Percentiles rank a stretch among this genome's conserved stretches.
phyloP scores from a whole-genome alignment of 2,329 filamentous ascomycete genomes.

The Stagonosporopsis cucurbitacearum region DNA sequence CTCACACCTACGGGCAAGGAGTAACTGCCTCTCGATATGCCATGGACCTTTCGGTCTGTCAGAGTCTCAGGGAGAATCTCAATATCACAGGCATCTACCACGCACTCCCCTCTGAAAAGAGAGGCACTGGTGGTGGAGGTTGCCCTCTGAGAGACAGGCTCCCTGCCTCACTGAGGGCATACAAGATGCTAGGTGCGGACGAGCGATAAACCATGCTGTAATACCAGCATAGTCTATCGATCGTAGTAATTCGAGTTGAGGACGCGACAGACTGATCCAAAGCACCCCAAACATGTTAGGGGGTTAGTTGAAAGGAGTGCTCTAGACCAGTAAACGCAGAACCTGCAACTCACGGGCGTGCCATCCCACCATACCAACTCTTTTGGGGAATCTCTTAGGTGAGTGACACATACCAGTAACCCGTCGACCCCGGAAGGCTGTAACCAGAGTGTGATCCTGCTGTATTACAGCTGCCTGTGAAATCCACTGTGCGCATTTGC shows the following conservation, averaged over 20 bases:
- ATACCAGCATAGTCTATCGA: conserved; percentile 6
- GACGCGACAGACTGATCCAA: conserved; percentile 2
- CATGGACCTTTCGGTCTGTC: conserved; percentile 33
- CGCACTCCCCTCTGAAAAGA: conserved; percentile 28
- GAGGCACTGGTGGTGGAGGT: conserved; percentile 30
- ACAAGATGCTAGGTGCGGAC: conserved; percentile 12
- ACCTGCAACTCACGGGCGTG: conserved; percentile 19
- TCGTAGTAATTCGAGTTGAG: conserved; percentile 12
- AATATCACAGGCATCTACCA: conserved; percentile 37
- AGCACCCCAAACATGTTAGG: conserved; percentile 11
- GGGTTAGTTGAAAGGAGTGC: conserved; percentile 13
- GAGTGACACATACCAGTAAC: conserved; percentile 20
- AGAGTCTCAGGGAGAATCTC: conserved; percentile 21
- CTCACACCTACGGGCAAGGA: conserved; percentile 14
- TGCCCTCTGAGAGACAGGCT: conserved; percentile 29
- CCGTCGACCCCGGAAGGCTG: conserved; percentile 6
- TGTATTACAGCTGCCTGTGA: conserved; percentile 2
- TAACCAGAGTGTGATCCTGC: conserved; percentile 1
- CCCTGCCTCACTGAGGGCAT: conserved; percentile 20
- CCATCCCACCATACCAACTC: conserved; percentile 19
- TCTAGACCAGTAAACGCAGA: background rate
- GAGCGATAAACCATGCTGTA: conserved; percentile 3
- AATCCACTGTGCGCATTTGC: background rate
- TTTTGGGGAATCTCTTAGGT: conserved; percentile 10
- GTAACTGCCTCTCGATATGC: conserved; percentile 21